Evolutionary conservation across 495 filamentous ascomycete species (phyloP), one percentile per base, ranked within the genome.

Genomic region (Venustampulla echinocandica): DNA sequence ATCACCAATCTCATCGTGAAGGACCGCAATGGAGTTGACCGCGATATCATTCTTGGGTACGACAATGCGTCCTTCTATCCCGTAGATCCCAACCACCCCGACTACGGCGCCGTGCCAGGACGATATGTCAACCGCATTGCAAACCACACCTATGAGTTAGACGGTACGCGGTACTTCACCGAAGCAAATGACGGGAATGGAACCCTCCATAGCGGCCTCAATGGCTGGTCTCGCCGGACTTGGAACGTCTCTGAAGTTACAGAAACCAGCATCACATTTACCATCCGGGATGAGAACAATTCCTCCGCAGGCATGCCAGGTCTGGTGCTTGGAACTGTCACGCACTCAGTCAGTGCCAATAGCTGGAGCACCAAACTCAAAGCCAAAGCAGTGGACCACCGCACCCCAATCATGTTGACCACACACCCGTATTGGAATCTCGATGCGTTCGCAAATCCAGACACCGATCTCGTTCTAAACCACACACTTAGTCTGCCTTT

Each of bases 51-150:
- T 18, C 76, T 82, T 22, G 87, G 87, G 33, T 90, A 83, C 54
- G 85, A 90, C 59, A 82, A 89, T 55, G 80, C 82, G 19, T 77
- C 63, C 33, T 69, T 81, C 41, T 93, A 90, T 59, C 57, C 70
- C 5, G 64, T 76, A 20, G 84, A 89, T 54, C 64, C 62, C 36
- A 70, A 75, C 42, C 83, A 85, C 62, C 83, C 83, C 40, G 84
- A 81, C 67, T 82, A 84, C 47, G 84, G 85, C 35, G 69, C 80
- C 3, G 75, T 85, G 18, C 81, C 79, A 6, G 85, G 85, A 28
- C 81, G 85, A 17, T 90, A 90, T 56, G 84, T 82, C 40, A 90
- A 93, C 63, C 82, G 84, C 39, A 93, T 90, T 66, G 85, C 81
- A 69, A 90, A 90, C 62, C 19, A 34, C 40, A 27, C 32, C 20